Conservation (phyloP, 2,329 filamentous ascomycete genomes). For the Claviceps sp. region DNA sequence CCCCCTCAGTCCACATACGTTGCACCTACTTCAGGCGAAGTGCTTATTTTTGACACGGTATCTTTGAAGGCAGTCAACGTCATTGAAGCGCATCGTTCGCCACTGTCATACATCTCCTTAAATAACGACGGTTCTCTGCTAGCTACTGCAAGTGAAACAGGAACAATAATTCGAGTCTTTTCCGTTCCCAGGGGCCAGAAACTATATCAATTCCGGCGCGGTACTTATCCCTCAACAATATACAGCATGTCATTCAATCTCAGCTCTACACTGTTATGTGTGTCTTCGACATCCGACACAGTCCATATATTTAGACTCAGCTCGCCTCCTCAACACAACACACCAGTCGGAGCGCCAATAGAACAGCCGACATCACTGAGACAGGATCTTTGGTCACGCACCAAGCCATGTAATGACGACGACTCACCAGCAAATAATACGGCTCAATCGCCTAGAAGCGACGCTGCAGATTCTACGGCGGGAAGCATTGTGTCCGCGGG, state of each 20-base stretch:
- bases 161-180: slow-evolving; percentile 94
- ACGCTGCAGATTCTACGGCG: slow-evolving; percentile 25
- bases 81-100: slow-evolving; percentile 86
- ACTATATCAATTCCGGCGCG: slow-evolving; percentile 88
- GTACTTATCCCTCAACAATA: slow-evolving; percentile 89
- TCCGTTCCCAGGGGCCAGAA: slow-evolving; percentile 83
- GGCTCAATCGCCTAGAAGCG: slow-evolving; percentile 40
- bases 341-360: slow-evolving; percentile 22
- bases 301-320: slow-evolving; percentile 87
- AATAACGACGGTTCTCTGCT: slow-evolving; percentile 87
- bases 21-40: slow-evolving; percentile 76
- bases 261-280: slow-evolving; percentile 81
- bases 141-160: slow-evolving; percentile 92
- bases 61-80: slow-evolving; percentile 90
- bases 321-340: slow-evolving; percentile 28
- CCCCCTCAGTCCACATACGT: slow-evolving; percentile 69
- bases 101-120: slow-evolving; percentile 77
- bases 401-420: slow-evolving; percentile 35
- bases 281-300: slow-evolving; percentile 92
- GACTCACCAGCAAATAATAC: slow-evolving; percentile 29
- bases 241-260: slow-evolving; percentile 99
- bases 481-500: slow-evolving; percentile 14
- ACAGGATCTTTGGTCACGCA: slow-evolving; percentile 39
- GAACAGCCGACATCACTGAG: slow-evolving; percentile 28
- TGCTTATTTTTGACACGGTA: slow-evolving; percentile 82